phyloP scores from a whole-genome alignment of 495 filamentous ascomycete species.

The Aspergillus steynii region DNA sequence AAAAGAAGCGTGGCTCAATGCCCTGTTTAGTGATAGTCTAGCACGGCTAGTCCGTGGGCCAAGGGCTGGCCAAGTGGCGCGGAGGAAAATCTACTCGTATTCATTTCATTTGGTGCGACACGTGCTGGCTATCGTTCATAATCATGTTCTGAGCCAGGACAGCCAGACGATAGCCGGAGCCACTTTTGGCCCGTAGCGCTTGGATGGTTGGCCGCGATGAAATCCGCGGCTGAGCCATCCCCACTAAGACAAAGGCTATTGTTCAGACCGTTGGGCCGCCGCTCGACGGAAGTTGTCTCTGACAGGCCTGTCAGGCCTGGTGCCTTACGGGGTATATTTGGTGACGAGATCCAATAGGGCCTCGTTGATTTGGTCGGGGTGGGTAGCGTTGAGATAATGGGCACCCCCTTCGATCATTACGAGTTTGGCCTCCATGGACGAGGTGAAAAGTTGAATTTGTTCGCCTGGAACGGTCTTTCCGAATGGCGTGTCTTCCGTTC shows the following conservation, averaged over 20 bases:
- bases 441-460: constrained; percentile 60
- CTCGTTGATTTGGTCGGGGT: constrained; percentile 54
- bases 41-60: background rate
- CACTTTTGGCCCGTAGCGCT: background rate
- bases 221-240: background rate
- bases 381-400: constrained; percentile 61
- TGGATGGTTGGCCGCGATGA: background rate
- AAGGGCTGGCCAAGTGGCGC: background rate
- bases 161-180: background rate
- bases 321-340: constrained; percentile 8
- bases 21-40: background rate
- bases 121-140: background rate
- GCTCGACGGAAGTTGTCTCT: background rate
- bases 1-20: background rate
- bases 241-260: background rate
- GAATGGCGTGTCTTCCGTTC: constrained; percentile 55
- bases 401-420: constrained; percentile 52
- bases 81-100: background rate
- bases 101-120: background rate
- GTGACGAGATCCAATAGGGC: constrained; percentile 53
- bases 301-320: constrained; percentile 3
- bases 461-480: constrained; percentile 46
- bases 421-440: constrained; percentile 51
- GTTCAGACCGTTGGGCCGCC: background rate
- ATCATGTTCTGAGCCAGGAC: background rate